These are phyloP conservation scores for Diaporthe citrichinensis DNA, from an alignment of 2,329 filamentous ascomycete genomes.

Conservation along the genomic window DNA sequence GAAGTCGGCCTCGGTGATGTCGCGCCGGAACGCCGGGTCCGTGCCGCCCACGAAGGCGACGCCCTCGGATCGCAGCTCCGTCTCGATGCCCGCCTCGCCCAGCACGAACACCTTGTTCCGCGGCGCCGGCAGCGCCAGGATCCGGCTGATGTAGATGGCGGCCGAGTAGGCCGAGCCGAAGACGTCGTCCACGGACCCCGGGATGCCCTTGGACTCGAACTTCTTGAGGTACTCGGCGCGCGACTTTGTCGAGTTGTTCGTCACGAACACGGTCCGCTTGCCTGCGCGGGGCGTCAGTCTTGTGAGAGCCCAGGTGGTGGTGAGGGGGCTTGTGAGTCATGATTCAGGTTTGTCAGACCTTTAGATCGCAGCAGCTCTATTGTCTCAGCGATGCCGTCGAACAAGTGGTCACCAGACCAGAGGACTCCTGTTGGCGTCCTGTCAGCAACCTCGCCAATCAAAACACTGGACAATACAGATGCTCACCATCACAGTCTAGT, in stretches of 20 bases:
- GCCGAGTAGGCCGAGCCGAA: slow-evolving; percentile 97
- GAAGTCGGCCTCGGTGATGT: slow-evolving; percentile 87
- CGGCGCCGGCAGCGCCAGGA: slow-evolving; percentile 81
- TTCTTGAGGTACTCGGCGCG: slow-evolving; percentile 94
- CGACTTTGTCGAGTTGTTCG: slow-evolving; percentile 99
- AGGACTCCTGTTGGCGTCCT: slow-evolving; percentile 78
- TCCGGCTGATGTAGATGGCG: slow-evolving; percentile 94
- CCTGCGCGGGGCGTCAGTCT: slow-evolving; percentile 63
- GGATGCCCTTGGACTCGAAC: slow-evolving; percentile 84
- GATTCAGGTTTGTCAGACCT: slow-evolving; percentile 65
- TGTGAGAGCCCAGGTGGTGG: not conserved
- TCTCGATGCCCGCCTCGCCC: slow-evolving; percentile 91
- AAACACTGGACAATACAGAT: slow-evolving; percentile 13
- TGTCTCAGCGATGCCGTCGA: slow-evolving; percentile 87
- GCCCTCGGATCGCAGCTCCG: slow-evolving; percentile 85
- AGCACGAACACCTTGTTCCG: slow-evolving; percentile 96
- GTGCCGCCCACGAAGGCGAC: slow-evolving; percentile 89
- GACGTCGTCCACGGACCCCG: slow-evolving; percentile 86
- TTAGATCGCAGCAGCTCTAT: slow-evolving; percentile 84
- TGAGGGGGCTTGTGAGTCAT: slow-evolving; percentile 38
- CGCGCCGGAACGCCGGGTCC: slow-evolving; percentile 81
- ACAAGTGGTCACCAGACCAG: slow-evolving; percentile 95
- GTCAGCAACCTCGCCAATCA: slow-evolving; percentile 39
- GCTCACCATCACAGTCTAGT: slow-evolving; percentile 95
- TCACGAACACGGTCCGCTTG: slow-evolving; percentile 95